These are phyloP conservation scores for Huntiella moniliformis DNA, from an alignment of 2,329 filamentous ascomycete species.

Conservation along the genomic window DNA sequence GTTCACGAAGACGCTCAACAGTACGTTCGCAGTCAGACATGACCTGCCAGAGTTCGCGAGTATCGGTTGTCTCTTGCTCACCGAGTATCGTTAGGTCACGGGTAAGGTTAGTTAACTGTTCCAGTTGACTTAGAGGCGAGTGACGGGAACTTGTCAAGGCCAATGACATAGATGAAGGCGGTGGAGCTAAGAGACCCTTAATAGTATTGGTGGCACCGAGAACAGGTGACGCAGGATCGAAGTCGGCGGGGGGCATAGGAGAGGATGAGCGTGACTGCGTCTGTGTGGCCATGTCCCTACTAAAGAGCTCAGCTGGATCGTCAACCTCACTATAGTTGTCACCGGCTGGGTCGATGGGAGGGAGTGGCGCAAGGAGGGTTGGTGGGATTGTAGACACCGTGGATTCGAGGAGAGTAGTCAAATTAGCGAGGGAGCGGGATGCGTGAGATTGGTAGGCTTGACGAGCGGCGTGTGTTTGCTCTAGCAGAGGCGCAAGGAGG, in stretches of 20 bases:
- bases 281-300: constrained; percentile 64
- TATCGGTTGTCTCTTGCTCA: constrained; percentile 16
- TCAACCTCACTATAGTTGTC: constrained; percentile 30
- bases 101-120: neutral
- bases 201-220: too few species aligned
- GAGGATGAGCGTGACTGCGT: constrained; percentile 19
- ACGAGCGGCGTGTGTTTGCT: constrained; percentile 31
- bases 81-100: constrained; percentile 24
- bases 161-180: neutral
- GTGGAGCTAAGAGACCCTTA: neutral
- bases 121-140: too few species aligned
- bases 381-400: constrained; percentile 43
- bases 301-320: constrained; percentile 61
- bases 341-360: constrained; percentile 12
- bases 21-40: constrained; percentile 9
- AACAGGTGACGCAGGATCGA: neutral
- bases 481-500: constrained; percentile 44
- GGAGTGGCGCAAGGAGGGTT: constrained; percentile 12
- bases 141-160: neutral
- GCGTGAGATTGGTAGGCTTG: constrained; percentile 32
- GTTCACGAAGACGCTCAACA: neutral
- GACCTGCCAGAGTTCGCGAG: constrained; percentile 11
- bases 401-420: constrained; percentile 33
- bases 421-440: constrained; percentile 24
- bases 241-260: neutral